These are phyloP conservation scores for Ceratorhiza oryzae-sativae DNA, from an alignment of 1,284 basidiomycete genomes.

Conservation along the genomic window DNA sequence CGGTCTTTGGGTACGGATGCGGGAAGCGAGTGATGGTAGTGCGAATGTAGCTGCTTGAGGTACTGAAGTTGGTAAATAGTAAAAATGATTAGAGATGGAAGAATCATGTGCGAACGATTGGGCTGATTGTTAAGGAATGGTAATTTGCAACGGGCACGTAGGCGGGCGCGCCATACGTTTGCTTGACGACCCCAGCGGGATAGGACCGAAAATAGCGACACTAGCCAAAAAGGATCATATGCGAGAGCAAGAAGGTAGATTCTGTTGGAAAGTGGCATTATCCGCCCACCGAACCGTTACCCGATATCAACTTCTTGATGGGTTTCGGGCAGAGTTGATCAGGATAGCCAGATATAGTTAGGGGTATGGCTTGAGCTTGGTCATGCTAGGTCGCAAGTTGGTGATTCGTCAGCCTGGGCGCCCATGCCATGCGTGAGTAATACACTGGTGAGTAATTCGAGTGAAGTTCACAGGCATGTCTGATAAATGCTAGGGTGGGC, in stretches of 20 bases:
- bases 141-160: neutral
- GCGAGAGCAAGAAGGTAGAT: no score
- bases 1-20: constrained; percentile 33
- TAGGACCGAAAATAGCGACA: no score
- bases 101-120: no score
- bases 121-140: no score
- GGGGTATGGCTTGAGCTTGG: neutral
- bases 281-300: neutral
- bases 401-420: neutral
- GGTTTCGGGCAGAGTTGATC: neutral
- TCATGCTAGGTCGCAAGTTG: neutral
- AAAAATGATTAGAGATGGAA: neutral
- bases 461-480: neutral
- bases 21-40: neutral
- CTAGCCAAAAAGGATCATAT: no score
- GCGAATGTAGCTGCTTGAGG: neutral
- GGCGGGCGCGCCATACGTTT: no score
- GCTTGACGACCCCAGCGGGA: no score
- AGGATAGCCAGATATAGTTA: neutral
- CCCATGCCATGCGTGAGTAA: neutral
- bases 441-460: neutral
- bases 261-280: no score
- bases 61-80: neutral
- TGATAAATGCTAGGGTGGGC: neutral
- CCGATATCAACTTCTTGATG: neutral